These are phyloP conservation scores for Cystobasidium slooffiae DNA, from an alignment of 1,284 basidiomycete genomes.

Conservation along the genomic window DNA sequence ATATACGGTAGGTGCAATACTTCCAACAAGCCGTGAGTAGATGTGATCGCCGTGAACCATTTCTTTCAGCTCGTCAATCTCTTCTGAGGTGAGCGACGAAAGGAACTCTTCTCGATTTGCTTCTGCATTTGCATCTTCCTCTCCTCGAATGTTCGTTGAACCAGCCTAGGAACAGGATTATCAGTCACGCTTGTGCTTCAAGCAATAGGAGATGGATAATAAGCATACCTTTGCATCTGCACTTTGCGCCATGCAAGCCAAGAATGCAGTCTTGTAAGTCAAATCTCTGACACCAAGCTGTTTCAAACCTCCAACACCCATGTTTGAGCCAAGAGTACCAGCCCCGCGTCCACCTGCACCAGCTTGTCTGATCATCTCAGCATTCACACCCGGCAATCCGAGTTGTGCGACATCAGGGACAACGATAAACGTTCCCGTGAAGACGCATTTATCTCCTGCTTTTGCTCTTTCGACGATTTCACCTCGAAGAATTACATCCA, in stretches of 20 bases:
- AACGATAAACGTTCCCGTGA: slow-evolving; percentile 97
- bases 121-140: slow-evolving; percentile 72
- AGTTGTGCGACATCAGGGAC: slow-evolving; percentile 98
- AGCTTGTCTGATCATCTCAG: slow-evolving; percentile 87
- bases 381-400: slow-evolving; percentile 91
- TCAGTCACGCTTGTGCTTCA: background rate
- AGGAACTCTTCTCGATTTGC: slow-evolving; percentile 68
- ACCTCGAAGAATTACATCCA: slow-evolving; percentile 93
- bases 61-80: slow-evolving; percentile 88
- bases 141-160: slow-evolving; percentile 77
- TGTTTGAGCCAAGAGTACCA: slow-evolving; percentile 68
- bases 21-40: slow-evolving; percentile 88
- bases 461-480: slow-evolving; percentile 97
- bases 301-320: slow-evolving; percentile 92
- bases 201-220: background rate
- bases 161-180: slow-evolving; percentile 64
- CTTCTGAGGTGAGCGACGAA: slow-evolving; percentile 84
- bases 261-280: slow-evolving; percentile 97
- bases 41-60: slow-evolving; percentile 96
- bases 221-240: slow-evolving; percentile 76
- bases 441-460: slow-evolving; percentile 97
- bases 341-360: slow-evolving; percentile 65
- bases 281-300: slow-evolving; percentile 91
- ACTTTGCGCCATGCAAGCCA: slow-evolving; percentile 96
- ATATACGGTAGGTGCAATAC: slow-evolving; percentile 97